Evolutionary conservation across 345 rosid genomes (phyloP), one percentile per base, ranked within the genome.

Genomic region (Citrus trifoliata): DNA sequence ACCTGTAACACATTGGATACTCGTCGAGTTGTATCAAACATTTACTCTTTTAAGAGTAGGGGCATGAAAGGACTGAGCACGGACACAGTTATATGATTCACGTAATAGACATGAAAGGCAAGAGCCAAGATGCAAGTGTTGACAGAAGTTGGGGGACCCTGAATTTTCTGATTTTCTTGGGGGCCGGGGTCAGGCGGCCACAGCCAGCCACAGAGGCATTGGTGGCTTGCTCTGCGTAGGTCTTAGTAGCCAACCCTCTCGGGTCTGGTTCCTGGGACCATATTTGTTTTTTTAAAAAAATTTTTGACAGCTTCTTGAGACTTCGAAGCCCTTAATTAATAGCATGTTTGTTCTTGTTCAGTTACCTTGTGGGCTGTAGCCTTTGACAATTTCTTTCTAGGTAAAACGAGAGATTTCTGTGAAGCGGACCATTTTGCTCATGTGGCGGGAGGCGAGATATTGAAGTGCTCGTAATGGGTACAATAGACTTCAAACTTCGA

Each of bases 41-140:
- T 59, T 76, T 70, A 61, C 46, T 77, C 55, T 71, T 35, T 55
- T 24, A 78, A 80, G 80, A 51, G 71, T 72, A 53, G 33, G 67
- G 33, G 67, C 81, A 67, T 25, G 69, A 59, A 48, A 81, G 46
- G 78, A 63, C 59, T 27, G 35, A 14, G 56, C 59, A 62, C 51
- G 13, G 51, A 19, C 58, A 53, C 76, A 71, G 71, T 85, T 70
- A 80, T 71, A 80, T 71, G 89, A 59, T 59, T 88, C 93, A 88
- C 90, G 91, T 66, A 80, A 76, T 85, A 73, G 87, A 59, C 80
- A 84, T 88, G 93, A 81, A 74, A 78, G 67, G 58, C 9, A 55
- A 63, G 35, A 74, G 77, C 64, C 80, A 56, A 72, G 35, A 71
- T 75, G 69, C 80, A 56, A 72, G 13, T 66, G 67, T 37, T 76